phyloP scores from a whole-genome alignment of 805 yeast genomes.

The Saccharomycopsis malanga region DNA sequence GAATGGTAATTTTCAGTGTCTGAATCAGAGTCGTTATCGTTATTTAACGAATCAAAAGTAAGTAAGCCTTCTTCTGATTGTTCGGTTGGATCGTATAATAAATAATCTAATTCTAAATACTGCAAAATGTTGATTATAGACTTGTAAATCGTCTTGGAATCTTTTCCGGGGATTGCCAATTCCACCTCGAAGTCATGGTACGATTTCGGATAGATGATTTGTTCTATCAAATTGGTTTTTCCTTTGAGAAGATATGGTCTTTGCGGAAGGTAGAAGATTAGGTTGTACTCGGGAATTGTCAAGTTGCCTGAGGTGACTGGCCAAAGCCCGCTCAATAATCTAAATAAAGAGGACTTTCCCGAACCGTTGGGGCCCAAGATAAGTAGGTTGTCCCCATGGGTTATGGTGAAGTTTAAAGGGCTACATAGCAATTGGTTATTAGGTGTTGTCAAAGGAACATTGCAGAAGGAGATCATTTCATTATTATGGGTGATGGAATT shows the following conservation, averaged over 20 bases:
- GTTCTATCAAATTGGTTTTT: slow-evolving; percentile 64
- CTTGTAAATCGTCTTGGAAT: slow-evolving; percentile 33
- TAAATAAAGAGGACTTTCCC: slow-evolving; percentile 87
- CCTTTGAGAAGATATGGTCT: slow-evolving; percentile 81
- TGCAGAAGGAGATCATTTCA: slow-evolving; percentile 56
- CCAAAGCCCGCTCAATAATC: slow-evolving; percentile 92
- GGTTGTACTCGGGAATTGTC: slow-evolving; percentile 49
- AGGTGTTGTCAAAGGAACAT: slow-evolving; percentile 82
- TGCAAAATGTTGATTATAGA: slow-evolving; percentile 48
- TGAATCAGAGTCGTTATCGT: slow-evolving; percentile 6
- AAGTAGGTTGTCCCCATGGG: slow-evolving; percentile 75
- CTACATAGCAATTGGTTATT: slow-evolving; percentile 66
- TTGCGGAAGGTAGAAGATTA: slow-evolving; percentile 84
- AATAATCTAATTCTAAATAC: slow-evolving; percentile 52
- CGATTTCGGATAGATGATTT: slow-evolving; percentile 81
- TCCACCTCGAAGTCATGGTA: slow-evolving; percentile 44
- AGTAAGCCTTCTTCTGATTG: slow-evolving; percentile 29
- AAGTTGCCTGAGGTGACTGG: slow-evolving; percentile 56
- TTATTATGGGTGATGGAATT: slow-evolving; percentile 41
- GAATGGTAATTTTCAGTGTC: slow-evolving; percentile 10
- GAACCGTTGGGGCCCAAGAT: slow-evolving; percentile 96
- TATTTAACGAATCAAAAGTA: slow-evolving; percentile 21
- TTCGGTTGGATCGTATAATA: slow-evolving; percentile 37
- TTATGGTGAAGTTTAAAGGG: slow-evolving; percentile 60
- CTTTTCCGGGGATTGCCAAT: slow-evolving; percentile 21